Evolutionary conservation across 768 basidiomycete genomes (phyloP).

Genomic region (Pleurotus eryngii): DNA sequence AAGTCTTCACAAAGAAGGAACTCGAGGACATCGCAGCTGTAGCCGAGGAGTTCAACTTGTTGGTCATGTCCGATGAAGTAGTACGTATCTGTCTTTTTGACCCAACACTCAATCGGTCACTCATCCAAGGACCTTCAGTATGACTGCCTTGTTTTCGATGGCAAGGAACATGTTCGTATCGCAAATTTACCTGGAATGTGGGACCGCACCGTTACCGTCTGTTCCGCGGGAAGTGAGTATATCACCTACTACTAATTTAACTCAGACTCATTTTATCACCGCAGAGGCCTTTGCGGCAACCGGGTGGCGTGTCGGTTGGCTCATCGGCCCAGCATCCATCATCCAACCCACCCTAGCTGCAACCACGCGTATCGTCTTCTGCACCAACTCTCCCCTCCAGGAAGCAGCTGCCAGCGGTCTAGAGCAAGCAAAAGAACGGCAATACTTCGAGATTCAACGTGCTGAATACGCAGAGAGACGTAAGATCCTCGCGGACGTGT

Average conservation of each 20-base stretch:
- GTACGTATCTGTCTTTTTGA: constrained; percentile 40
- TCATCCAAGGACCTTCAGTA: constrained; percentile 50
- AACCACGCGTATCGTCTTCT: constrained; percentile 92
- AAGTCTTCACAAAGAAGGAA: constrained; percentile 85
- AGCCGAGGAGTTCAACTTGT: constrained; percentile 87
- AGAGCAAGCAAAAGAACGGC: constrained; percentile 67
- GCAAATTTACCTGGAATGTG: constrained; percentile 97
- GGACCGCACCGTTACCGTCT: constrained; percentile 95
- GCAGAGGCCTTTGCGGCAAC: constrained; percentile 95
- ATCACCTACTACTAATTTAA: background rate
- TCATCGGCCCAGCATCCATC: constrained; percentile 82
- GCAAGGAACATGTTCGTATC: constrained; percentile 86
- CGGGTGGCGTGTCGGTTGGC: constrained; percentile 97
- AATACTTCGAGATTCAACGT: constrained; percentile 77
- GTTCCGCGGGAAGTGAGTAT: constrained; percentile 85
- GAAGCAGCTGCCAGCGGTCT: constrained; percentile 91
- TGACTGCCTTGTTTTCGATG: constrained; percentile 88
- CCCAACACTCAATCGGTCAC: background rate
- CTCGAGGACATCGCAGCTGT: constrained; percentile 82
- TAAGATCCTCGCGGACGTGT: constrained; percentile 66
- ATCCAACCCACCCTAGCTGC: constrained; percentile 87
- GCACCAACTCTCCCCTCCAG: constrained; percentile 90
- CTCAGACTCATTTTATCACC: constrained; percentile 1
- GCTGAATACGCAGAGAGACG: constrained; percentile 81
- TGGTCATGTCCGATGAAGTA: constrained; percentile 96